Evolutionary conservation across 1,139 yeast genomes (phyloP).

Genomic region (Geotrichum carabidarum): DNA sequence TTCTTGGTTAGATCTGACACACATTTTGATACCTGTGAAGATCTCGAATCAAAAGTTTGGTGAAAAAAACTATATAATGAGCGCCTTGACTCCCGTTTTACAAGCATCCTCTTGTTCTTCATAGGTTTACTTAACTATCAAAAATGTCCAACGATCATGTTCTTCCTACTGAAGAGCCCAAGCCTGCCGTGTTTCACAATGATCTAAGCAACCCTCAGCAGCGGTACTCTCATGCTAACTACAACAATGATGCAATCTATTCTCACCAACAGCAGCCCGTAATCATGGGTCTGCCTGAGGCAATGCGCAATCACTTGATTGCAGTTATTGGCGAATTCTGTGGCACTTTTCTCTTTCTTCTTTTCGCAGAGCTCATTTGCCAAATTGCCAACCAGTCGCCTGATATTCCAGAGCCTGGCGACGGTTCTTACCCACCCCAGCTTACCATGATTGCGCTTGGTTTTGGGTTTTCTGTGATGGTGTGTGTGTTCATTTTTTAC

Average conservation of each 20-base stretch:
- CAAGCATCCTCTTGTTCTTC: neutral
- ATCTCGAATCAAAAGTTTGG: neutral
- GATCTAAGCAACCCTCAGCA: neutral
- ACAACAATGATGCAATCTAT: too few species aligned
- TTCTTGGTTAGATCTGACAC: too few species aligned
- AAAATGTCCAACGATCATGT: neutral
- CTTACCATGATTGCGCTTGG: conserved; percentile 79
- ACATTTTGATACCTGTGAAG: too few species aligned
- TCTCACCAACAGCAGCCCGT: conserved; percentile 1
- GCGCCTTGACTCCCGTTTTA: neutral
- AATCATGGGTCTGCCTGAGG: conserved; percentile 39
- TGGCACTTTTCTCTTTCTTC: conserved; percentile 80
- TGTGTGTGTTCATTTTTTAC: conserved; percentile 66
- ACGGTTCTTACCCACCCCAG: conserved; percentile 59
- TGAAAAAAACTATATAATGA: neutral
- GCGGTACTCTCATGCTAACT: too few species aligned
- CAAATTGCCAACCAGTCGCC: conserved; percentile 74
- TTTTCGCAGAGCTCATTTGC: conserved; percentile 80
- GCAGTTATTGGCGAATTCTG: conserved; percentile 66
- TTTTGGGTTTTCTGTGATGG: conserved; percentile 81
- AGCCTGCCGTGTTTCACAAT: neutral
- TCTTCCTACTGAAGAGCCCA: neutral
- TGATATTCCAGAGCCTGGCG: conserved; percentile 37
- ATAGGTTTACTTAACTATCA: neutral
- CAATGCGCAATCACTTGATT: conserved; percentile 47